phyloP scores from a whole-genome alignment of 23 red algal genomes.

The Gracilaria caudata region DNA sequence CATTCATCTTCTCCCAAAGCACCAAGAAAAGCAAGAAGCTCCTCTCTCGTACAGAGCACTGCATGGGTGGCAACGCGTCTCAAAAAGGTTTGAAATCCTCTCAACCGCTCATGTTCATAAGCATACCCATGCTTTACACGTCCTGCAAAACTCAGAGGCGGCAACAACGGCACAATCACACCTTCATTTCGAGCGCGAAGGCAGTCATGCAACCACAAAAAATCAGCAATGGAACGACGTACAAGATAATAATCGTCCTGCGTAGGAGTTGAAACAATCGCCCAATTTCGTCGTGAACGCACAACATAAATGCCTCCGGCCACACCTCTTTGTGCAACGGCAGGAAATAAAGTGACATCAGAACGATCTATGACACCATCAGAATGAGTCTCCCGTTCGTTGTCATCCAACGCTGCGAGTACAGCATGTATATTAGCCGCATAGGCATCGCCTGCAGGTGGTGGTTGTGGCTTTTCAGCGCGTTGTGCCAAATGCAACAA shows the following conservation, averaged over 20 bases:
- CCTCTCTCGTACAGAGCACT: conserved; percentile 42
- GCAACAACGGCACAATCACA: conserved; percentile 73
- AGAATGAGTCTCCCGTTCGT: not conserved
- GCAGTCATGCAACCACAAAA: conserved; percentile 52
- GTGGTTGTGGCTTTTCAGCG: conserved; percentile 25
- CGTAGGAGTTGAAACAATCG: not conserved
- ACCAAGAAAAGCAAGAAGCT: conserved; percentile 69
- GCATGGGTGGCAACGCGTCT: conserved; percentile 63
- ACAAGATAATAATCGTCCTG: conserved; percentile 49
- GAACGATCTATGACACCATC: conserved; percentile 57
- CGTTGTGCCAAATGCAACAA: conserved; percentile 12
- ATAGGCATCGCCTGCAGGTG: conserved; percentile 28
- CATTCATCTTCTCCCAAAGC: conserved; percentile 55
- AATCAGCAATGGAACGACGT: conserved; percentile 68
- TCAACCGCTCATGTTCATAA: conserved; percentile 45
- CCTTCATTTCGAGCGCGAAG: conserved; percentile 56
- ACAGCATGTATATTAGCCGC: conserved; percentile 45
- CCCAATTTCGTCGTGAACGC: conserved; percentile 33
- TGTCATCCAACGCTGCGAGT: conserved; percentile 37
- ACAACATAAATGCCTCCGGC: conserved; percentile 47
- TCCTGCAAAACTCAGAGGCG: conserved; percentile 43
- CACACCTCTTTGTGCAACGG: conserved; percentile 2
- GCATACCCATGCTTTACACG: conserved; percentile 56
- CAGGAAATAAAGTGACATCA: conserved; percentile 41
- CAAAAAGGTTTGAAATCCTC: conserved; percentile 63